Percentiles rank a stretch among this genome's conserved stretches.
Evolutionary conservation across 2,329 filamentous ascomycete genomes (phyloP).

Genomic region (Dothistroma pini): DNA sequence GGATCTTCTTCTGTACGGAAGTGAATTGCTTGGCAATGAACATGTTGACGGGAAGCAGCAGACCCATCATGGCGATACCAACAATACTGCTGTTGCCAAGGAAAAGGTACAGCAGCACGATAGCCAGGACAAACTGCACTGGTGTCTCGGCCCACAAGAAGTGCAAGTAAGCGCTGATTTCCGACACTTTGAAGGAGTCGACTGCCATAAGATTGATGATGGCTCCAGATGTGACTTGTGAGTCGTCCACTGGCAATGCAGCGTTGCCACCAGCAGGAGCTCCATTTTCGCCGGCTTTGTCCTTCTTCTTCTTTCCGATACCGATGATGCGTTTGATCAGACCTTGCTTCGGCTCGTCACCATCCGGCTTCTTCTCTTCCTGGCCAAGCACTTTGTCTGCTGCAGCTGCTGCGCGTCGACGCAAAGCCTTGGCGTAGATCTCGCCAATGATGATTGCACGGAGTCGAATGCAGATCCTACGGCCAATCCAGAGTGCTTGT

Average conservation of each 20-base stretch:
- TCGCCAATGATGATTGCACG: constrained; percentile 95
- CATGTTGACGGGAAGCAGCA: constrained; percentile 88
- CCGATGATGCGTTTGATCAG: constrained; percentile 48
- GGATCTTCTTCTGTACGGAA: constrained; percentile 81
- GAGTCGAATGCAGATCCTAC: constrained; percentile 88
- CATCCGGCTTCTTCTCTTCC: constrained; percentile 40
- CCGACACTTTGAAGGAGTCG: constrained; percentile 97
- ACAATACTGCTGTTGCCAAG: constrained; percentile 92
- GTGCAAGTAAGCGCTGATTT: constrained; percentile 91
- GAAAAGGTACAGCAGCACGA: constrained; percentile 80
- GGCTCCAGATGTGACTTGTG: constrained; percentile 90
- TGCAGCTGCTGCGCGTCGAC: constrained; percentile 76
- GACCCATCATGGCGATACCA: constrained; percentile 82
- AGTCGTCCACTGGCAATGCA: constrained; percentile 35
- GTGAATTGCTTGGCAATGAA: constrained; percentile 81
- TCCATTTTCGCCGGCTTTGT: constrained; percentile 39
- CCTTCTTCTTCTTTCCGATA: constrained; percentile 59
- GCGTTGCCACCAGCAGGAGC: constrained; percentile 36
- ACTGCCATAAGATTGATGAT: constrained; percentile 99
- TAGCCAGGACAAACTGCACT: constrained; percentile 77
- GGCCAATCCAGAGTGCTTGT: constrained; percentile 86
- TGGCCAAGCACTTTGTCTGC: constrained; percentile 68
- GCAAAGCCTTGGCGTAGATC: constrained; percentile 91
- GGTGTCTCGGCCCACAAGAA: constrained; percentile 92
- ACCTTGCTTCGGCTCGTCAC: constrained; percentile 40